Evolutionary conservation across 2,329 filamentous ascomycete species (phyloP), one percentile per base, ranked within the genome.

Genomic region (Diplocarpon rosae): DNA sequence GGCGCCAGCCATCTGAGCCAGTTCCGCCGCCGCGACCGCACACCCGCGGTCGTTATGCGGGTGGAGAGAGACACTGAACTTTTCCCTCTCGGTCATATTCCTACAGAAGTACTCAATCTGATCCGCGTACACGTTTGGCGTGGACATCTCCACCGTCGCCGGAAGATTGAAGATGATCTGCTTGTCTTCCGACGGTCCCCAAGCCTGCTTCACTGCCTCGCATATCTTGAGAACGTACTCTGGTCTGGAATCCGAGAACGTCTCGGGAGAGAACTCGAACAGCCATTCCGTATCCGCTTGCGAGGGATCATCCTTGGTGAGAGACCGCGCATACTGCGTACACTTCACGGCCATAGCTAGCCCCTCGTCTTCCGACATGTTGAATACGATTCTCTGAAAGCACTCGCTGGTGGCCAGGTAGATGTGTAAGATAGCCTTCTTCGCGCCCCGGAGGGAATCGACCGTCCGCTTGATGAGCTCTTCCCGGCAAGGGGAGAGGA

Each of bases 111-210:
- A 94, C 64, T 98, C 92, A 51, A 98, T 85, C 68, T 93, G 84
- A 61, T 98, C 92, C 39, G 92, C 92, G 63, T 92, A 98, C 38
- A 95, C 76, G 62, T 98, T 98, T 29, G 89, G 89, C 1, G 92
- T 95, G 0, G 86, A 69, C 80, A 95, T 81, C 68, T 98, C 92
- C 30, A 96, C 90, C 0, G 92, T 98, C 1, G 92, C 90, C 0
- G 92, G 90, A 41, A 98, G 73, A 69, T 96, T 96, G 73, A 98
- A 92, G 62, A 98, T 94, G 64, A 98, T 86, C 38, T 83, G 85
- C 56, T 79, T 81, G 63, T 86, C 78, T 32, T 71, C 78, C 0
- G 76, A 78, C 1, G 92, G 90, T 51, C 73, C 88, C 92, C 92
- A 98, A 1, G 89, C 92, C 5, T 73, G 82, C 73, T 95, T 95